phyloP scores from a whole-genome alignment of 2,329 filamentous ascomycete species.

The Coniochaeta sp. region DNA sequence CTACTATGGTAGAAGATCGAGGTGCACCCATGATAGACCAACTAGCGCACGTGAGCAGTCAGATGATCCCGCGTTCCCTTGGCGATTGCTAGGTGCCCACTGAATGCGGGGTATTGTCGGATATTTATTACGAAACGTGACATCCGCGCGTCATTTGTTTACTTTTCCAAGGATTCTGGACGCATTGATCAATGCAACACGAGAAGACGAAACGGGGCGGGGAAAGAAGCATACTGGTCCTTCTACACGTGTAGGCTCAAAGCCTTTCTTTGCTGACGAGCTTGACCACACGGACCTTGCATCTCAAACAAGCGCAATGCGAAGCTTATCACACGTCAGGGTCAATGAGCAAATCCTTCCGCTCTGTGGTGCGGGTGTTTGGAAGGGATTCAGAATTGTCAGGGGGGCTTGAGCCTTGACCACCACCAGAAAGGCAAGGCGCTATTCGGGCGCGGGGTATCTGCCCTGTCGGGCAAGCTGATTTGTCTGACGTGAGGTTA shows the following conservation, averaged over 20 bases:
- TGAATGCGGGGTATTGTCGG: background rate
- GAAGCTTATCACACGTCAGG: background rate
- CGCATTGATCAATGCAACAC: background rate
- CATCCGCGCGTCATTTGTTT: conserved; percentile 1
- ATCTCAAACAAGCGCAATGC: conserved; percentile 1
- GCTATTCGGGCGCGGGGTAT: background rate
- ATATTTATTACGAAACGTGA: background rate
- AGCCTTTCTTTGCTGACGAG: background rate
- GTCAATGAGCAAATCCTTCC: background rate
- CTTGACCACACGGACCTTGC: background rate
- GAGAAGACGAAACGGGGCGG: background rate
- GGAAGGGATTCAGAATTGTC: background rate
- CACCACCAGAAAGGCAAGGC: background rate
- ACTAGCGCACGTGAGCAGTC: background rate
- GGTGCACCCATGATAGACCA: background rate
- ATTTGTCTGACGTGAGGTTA: background rate
- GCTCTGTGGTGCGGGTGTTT: background rate
- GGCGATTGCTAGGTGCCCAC: background rate
- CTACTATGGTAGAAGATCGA: no score
- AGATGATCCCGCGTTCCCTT: background rate
- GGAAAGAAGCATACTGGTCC: background rate
- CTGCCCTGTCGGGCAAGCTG: background rate
- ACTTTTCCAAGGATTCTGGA: background rate
- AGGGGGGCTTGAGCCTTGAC: background rate
- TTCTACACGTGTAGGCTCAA: background rate